Percentiles rank a stretch among this genome's conserved stretches.
Evolutionary conservation across 2,329 filamentous ascomycete genomes (phyloP).

Genomic region (Cucurbitaria berberidis): DNA sequence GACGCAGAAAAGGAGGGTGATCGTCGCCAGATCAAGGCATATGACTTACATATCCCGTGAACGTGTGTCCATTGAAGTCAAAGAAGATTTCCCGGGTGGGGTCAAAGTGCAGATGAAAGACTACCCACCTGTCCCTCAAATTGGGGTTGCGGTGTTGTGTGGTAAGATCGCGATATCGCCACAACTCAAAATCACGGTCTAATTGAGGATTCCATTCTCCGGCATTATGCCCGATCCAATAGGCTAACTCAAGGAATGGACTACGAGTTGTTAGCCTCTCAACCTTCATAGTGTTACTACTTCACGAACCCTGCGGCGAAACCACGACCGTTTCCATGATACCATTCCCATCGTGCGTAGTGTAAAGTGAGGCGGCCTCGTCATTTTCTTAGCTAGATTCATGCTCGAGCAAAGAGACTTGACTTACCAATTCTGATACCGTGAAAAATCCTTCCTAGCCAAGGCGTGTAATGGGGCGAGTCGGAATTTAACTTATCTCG

Average conservation of each 20-base stretch:
- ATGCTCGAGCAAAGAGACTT: neutral
- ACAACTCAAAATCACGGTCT: neutral
- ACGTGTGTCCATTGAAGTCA: neutral
- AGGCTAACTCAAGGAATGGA: conserved; percentile 2
- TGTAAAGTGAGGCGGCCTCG: neutral
- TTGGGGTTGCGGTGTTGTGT: neutral
- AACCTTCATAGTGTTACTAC: neutral
- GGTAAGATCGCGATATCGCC: neutral
- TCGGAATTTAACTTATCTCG: neutral
- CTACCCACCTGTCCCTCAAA: neutral
- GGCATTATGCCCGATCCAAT: neutral
- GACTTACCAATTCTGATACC: neutral
- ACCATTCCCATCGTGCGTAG: neutral
- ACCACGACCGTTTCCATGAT: neutral
- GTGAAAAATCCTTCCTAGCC: neutral
- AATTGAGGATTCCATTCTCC: neutral
- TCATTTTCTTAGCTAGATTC: neutral
- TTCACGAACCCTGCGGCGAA: neutral
- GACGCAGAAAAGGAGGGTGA: neutral
- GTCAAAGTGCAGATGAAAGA: conserved; percentile 3
- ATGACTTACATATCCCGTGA: neutral
- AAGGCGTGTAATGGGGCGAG: neutral
- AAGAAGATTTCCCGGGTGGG: neutral
- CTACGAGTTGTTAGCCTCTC: neutral
- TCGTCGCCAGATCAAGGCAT: neutral